Conservation (phyloP, 176 grass and related monocot species). For the Saccharum spontaneum region DNA sequence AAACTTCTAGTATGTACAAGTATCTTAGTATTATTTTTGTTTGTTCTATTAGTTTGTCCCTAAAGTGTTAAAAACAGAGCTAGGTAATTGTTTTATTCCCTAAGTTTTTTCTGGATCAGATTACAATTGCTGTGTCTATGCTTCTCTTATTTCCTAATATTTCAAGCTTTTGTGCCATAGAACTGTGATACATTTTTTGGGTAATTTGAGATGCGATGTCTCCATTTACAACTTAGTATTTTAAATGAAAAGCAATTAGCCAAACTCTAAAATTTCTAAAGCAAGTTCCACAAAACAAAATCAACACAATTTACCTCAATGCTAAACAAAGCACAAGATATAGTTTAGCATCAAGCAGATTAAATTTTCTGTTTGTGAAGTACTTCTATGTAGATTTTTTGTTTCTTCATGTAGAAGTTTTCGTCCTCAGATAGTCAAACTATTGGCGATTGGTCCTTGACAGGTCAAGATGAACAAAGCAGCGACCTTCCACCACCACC, state of each 20-base stretch:
- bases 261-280: not conserved
- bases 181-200: not conserved
- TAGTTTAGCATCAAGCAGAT: not conserved
- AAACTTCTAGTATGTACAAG: not conserved
- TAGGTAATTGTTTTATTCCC: not conserved
- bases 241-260: not conserved
- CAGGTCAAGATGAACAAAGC: conserved; percentile 65
- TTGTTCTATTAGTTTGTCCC: not conserved
- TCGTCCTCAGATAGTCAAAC: not conserved
- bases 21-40: not conserved
- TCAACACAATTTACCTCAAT: not conserved
- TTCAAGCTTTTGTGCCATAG: not conserved
- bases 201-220: not conserved
- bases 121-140: not conserved
- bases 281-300: not conserved
- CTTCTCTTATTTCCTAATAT: not conserved
- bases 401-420: conserved; percentile 17
- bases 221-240: not conserved
- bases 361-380: conserved; percentile 5
- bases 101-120: not conserved
- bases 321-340: not conserved
- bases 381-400: not conserved
- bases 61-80: not conserved
- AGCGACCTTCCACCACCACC: conserved; percentile 73
- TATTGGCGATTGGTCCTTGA: conserved; percentile 1